Conservation (phyloP, 176 grass and related monocot genomes). For the Zea mays region DNA sequence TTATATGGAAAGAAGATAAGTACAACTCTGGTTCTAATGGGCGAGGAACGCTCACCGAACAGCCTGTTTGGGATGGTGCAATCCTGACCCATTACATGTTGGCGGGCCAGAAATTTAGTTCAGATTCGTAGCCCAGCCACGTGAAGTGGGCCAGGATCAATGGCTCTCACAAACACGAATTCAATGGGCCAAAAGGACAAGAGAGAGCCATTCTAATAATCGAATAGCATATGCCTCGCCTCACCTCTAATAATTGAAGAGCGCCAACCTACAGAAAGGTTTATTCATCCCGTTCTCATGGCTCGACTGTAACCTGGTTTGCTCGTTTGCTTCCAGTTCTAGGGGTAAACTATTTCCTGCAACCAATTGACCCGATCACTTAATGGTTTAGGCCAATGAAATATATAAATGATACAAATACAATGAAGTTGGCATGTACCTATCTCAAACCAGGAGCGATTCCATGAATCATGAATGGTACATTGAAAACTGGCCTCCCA, state of each 20-base stretch:
- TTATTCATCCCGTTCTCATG: slow-evolving; percentile 2
- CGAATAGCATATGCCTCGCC: neutral
- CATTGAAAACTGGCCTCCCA: slow-evolving; percentile 10
- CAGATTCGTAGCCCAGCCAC: neutral
- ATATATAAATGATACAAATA: slow-evolving; percentile 16
- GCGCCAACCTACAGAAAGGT: neutral
- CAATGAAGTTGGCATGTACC: neutral
- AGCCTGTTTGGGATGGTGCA: neutral
- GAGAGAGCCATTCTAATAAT: neutral
- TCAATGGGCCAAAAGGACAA: neutral
- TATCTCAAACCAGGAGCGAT: slow-evolving; percentile 2
- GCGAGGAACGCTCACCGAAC: neutral
- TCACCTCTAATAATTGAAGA: slow-evolving; percentile 21
- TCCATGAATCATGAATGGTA: slow-evolving; percentile 30
- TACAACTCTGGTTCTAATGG: neutral
- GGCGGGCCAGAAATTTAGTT: neutral
- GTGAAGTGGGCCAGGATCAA: neutral
- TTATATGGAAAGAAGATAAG: neutral
- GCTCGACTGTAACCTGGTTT: neutral
- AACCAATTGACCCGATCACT: slow-evolving; percentile 24
- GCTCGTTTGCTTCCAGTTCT: slow-evolving; percentile 10
- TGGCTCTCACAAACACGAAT: neutral
- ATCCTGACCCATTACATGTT: neutral
- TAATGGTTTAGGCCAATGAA: neutral
- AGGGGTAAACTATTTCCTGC: slow-evolving; percentile 6